Evolutionary conservation across 345 rosid genomes (phyloP), one percentile per base, ranked within the genome.

Genomic region (Populus deltoides): DNA sequence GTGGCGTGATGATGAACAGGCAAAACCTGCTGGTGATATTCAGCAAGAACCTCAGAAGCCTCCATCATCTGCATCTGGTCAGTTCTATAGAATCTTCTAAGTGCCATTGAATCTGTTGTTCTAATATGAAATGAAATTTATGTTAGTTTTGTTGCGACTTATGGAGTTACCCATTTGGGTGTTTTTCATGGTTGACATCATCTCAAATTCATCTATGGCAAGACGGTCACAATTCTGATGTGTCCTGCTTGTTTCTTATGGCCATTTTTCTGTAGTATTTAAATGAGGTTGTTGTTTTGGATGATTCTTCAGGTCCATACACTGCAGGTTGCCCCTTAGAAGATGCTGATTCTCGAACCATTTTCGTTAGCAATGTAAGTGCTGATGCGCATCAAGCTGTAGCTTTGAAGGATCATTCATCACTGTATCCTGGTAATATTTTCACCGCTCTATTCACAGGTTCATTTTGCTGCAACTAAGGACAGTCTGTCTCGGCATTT

Each of bases 381-480:
- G 62, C 78, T 70, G 38, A 49, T 70, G 63, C 65, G 41, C 31
- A n/a, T 80, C 18, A 17, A 62, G 45, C 41, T 53, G 3, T 78
- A 17, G 25, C 45, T 62, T 38, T 39, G 13, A 74, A 70, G 71
- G 22, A 12, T 12, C 78, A 22, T 66, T 5, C 18, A 22, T 75
- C 80, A 29, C 81, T 29, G 49, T 20, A 78, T 77, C 35, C 73
- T 79, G 61, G 73, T 76, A 49, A 17, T 77, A 15, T 72, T 76
- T 72, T 67, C 74, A 35, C 73, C 63, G 22, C 79, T 67, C 70
- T 77, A 72, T 49, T 86, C 36, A 62, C 90, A 97, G 99, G 99
- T 97, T 85, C 95, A 97, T 87, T 90, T 91, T 87, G 97, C 90
- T 83, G 98, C 99, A 43, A 91, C 98, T 67, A 92, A 90, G 89